A percentile compares a stretch with the other conserved stretches of the same genome.
Conservation (phyloP, 2,329 filamentous ascomycete genomes). For the Xylaria sp. region DNA sequence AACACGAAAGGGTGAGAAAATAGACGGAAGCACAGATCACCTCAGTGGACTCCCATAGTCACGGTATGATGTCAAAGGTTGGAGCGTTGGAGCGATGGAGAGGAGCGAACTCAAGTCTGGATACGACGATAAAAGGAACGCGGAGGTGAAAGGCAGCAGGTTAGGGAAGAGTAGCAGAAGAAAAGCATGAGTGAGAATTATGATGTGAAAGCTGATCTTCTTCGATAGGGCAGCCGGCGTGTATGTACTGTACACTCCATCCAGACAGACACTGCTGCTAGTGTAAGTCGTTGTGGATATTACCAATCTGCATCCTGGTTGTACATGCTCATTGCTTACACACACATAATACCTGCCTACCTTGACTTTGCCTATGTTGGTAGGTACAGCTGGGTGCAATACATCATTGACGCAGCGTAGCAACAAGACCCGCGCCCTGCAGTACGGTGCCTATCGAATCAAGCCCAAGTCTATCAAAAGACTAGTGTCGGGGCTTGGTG, state of each 20-base stretch:
- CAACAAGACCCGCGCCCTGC: too few relatives aligned
- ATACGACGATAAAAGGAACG: background rate
- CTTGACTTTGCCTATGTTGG: background rate
- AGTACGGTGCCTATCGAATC: too few relatives aligned
- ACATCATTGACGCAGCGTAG: too few relatives aligned
- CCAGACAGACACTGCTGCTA: too few relatives aligned
- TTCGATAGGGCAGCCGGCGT: too few relatives aligned
- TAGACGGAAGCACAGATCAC: background rate
- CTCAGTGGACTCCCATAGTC: constrained; percentile 9
- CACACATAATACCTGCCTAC: background rate
- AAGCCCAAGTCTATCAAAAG: too few relatives aligned
- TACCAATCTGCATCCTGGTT: background rate
- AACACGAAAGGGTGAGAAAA: background rate
- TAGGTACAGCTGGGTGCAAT: too few relatives aligned
- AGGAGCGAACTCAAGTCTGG: background rate
- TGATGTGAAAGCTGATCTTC: background rate
- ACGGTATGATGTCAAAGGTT: constrained; percentile 4
- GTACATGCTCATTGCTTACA: background rate
- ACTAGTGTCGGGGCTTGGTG: too few relatives aligned
- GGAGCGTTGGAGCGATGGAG: background rate
- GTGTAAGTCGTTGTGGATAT: background rate
- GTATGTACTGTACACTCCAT: background rate
- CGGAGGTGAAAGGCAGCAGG: background rate
- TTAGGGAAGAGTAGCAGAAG: background rate
- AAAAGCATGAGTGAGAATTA: background rate